A percentile compares a stretch with the other conserved stretches of the same genome.
phyloP scores from a whole-genome alignment of 495 filamentous ascomycete genomes.

The Hyaloscypha variabilis region DNA sequence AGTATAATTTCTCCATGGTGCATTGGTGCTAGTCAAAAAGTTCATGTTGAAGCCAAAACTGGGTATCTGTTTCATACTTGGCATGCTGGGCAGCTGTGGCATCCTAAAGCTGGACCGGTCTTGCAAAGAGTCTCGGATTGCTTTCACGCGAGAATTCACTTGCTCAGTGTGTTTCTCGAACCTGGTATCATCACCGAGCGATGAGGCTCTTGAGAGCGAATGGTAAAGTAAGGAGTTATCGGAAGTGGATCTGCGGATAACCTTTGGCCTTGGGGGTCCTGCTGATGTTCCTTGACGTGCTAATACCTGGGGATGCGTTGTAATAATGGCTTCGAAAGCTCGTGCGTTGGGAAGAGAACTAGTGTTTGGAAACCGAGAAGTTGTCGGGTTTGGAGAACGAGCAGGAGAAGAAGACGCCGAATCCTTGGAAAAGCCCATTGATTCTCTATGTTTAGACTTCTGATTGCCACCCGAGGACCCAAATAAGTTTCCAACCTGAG shows the following conservation, averaged over 20 bases:
- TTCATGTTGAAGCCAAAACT: conserved; percentile 50
- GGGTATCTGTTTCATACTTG: conserved; percentile 25
- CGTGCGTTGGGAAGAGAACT: not conserved
- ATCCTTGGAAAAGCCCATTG: conserved; percentile 39
- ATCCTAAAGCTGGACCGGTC: conserved; percentile 74
- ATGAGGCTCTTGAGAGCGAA: conserved; percentile 74
- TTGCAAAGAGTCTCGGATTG: conserved; percentile 84
- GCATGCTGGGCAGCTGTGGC: conserved; percentile 63
- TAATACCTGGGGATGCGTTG: not conserved
- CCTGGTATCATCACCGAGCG: conserved; percentile 82
- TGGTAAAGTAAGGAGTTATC: conserved; percentile 74
- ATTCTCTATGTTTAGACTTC: conserved; percentile 35
- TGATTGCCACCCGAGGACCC: conserved; percentile 40
- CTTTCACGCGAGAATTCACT: conserved; percentile 86
- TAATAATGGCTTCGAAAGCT: not conserved
- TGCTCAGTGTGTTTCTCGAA: conserved; percentile 79
- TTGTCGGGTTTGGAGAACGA: conserved; percentile 32
- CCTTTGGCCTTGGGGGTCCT: conserved; percentile 9
- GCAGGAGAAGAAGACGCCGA: not conserved
- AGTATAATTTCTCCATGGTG: conserved; percentile 39
- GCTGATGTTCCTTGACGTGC: not conserved
- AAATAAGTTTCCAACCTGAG: conserved; percentile 46
- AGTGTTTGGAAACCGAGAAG: conserved; percentile 25
- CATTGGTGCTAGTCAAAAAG: conserved; percentile 31
- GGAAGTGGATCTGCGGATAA: conserved; percentile 65